Base-by-base conservation (phyloP, 805 yeast genomes). In the Candida sphagnicola region DNA sequence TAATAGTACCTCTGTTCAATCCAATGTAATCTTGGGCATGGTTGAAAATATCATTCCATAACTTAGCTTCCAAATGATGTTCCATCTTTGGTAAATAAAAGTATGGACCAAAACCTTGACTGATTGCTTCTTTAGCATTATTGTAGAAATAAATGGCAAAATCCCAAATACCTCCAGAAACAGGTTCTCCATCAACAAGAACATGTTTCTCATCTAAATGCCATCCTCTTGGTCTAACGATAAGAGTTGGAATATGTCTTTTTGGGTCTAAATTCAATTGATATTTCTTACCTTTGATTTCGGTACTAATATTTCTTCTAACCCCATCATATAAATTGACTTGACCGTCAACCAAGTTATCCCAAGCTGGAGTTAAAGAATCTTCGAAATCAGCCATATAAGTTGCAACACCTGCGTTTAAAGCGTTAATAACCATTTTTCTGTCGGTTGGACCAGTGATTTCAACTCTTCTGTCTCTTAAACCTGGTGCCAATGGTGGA, bases 161-260 rank as follows among this genome's bases (percentile, higher is more conserved):
- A 66, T 85, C 95, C 58, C 85, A 74, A 43, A 85, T 71, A 25
- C 89, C 85, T 19, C 87, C 93, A 42, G 82, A 72, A 34, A 85
- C 78, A 37, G 90, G 88, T 61, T 81, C 86, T 42, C 81, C 85
- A 56, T 82, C 90, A 42, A 84, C 77, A 36, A 71, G 53, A 34
- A 85, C 69, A 55, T 85, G 95, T 58, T 75, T 73, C 57, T 85
- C 95, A 25, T 70, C 79, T 76, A 85, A 73, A 60, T 85, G 95
- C 90, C 91, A 84, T 36, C 95, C 93, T 69, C 95, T 76, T 56
- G 95, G 95, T 69, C 95, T 77, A 40, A 84, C 89, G 58, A 85
- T 82, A 58, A 85, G 65, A 31, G 89, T 85, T 44, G 91, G 91
- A 37, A 82, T 70, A 54, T 80, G 80, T 57, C 74, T 72, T 39